Conservation (phyloP, 2,329 filamentous ascomycete species). For the Magnaporthiopsis rhizophila region DNA sequence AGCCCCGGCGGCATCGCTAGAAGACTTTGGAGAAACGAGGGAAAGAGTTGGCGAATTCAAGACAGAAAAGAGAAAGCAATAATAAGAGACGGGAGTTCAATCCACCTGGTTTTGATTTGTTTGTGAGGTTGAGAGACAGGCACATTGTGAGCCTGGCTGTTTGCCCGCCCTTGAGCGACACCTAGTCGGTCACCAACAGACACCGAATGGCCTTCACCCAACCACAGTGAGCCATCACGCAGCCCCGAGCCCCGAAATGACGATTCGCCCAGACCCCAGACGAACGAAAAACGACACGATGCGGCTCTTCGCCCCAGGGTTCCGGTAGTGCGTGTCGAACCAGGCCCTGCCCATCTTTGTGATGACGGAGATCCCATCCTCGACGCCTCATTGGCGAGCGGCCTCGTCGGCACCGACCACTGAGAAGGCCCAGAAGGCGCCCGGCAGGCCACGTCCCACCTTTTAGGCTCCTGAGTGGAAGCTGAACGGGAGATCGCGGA, state of each 20-base stretch:
- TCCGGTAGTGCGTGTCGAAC: constrained; percentile 5
- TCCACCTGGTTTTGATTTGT: not conserved
- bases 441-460: constrained; percentile 20
- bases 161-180: not conserved
- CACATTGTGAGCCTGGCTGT: not conserved
- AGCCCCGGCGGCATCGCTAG: not conserved
- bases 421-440: constrained; percentile 11
- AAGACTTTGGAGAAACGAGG: not conserved
- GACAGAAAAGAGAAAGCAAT: not conserved
- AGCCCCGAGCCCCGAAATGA: not conserved
- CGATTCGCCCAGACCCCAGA: constrained; percentile 1
- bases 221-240: not conserved
- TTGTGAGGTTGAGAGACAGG: not conserved
- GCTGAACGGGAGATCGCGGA: not conserved
- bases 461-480: constrained; percentile 10
- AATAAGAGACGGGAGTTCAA: not conserved
- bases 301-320: constrained; percentile 22
- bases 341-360: constrained; percentile 8
- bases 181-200: not conserved
- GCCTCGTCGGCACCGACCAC: constrained; percentile 9
- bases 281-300: constrained; percentile 8
- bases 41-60: not conserved
- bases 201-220: not conserved
- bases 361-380: constrained; percentile 14
- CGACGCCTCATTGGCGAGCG: constrained; percentile 22